Conservation (phyloP, 805 yeast species). For the Saturnispora quitensis region DNA sequence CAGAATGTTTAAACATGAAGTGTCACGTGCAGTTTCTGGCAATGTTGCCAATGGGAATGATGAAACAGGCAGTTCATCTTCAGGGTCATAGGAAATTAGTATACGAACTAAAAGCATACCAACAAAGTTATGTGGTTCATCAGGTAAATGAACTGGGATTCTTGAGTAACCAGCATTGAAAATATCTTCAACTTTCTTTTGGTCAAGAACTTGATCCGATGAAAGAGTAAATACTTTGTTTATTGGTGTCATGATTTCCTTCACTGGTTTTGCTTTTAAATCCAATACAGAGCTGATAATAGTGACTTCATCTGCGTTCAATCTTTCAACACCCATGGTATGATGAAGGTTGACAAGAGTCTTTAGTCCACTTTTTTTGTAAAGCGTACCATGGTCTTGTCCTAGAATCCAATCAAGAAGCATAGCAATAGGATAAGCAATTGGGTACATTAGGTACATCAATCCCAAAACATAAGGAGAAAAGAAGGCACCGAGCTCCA, state of each 20-base stretch:
- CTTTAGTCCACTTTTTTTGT: constrained; percentile 86
- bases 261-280: constrained; percentile 82
- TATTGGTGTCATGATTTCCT: constrained; percentile 89
- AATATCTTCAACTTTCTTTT: constrained; percentile 75
- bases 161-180: constrained; percentile 92
- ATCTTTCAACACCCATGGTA: constrained; percentile 90
- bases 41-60: constrained; percentile 91
- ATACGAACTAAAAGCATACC: constrained; percentile 94
- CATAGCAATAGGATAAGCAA: constrained; percentile 83
- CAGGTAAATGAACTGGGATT: constrained; percentile 87
- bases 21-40: constrained; percentile 87
- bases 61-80: constrained; percentile 86
- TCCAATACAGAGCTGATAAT: constrained; percentile 91
- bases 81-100: constrained; percentile 92
- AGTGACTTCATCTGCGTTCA: constrained; percentile 92
- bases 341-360: constrained; percentile 87
- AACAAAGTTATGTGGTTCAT: constrained; percentile 80
- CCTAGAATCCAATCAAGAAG: constrained; percentile 78
- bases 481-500: constrained; percentile 82
- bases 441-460: constrained; percentile 87
- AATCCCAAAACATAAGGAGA: constrained; percentile 77
- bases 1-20: constrained; percentile 87
- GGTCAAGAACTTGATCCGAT: constrained; percentile 75
- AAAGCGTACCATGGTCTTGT: constrained; percentile 93
- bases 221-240: constrained; percentile 82